Evolutionary conservation across 805 yeast genomes (phyloP).

Genomic region (Nakazawaea holstii): DNA sequence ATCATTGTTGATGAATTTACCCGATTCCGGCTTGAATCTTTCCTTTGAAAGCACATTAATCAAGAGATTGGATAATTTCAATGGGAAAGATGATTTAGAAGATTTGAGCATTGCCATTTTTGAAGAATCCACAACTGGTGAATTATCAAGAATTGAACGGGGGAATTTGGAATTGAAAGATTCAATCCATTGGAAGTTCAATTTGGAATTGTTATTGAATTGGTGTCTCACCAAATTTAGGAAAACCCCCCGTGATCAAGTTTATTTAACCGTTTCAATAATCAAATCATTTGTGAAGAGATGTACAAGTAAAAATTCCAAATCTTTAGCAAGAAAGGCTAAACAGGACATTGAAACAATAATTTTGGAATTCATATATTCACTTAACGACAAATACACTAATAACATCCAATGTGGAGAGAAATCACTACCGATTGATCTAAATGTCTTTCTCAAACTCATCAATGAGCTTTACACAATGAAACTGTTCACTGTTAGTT

Average conservation of each 20-base stretch:
- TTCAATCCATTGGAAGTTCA: conserved; percentile 20
- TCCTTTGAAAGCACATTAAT: conserved; percentile 18
- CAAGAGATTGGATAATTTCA: conserved; percentile 22
- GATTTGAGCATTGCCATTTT: conserved; percentile 15
- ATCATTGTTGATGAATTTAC: conserved; percentile 52
- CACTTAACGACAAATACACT: conserved; percentile 13
- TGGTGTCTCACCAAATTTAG: conserved; percentile 26
- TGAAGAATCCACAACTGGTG: conserved; percentile 17
- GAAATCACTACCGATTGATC: conserved; percentile 12
- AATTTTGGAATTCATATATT: conserved; percentile 27
- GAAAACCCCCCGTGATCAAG: conserved; percentile 14
- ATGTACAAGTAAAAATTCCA: neutral
- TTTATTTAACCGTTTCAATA: conserved; percentile 21
- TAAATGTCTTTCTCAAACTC: conserved; percentile 34
- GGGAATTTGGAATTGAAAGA: neutral
- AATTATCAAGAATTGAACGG: neutral
- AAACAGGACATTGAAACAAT: conserved; percentile 25
- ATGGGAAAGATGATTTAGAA: conserved; percentile 11
- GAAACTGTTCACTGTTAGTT: conserved; percentile 49
- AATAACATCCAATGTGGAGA: neutral
- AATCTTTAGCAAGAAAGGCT: conserved; percentile 18
- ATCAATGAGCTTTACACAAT: conserved; percentile 43
- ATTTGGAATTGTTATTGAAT: conserved; percentile 18
- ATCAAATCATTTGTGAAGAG: conserved; percentile 12
- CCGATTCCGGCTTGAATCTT: conserved; percentile 3